Conservation (phyloP, 2,329 filamentous ascomycete genomes). For the Graphiopsis chlorocephala region DNA sequence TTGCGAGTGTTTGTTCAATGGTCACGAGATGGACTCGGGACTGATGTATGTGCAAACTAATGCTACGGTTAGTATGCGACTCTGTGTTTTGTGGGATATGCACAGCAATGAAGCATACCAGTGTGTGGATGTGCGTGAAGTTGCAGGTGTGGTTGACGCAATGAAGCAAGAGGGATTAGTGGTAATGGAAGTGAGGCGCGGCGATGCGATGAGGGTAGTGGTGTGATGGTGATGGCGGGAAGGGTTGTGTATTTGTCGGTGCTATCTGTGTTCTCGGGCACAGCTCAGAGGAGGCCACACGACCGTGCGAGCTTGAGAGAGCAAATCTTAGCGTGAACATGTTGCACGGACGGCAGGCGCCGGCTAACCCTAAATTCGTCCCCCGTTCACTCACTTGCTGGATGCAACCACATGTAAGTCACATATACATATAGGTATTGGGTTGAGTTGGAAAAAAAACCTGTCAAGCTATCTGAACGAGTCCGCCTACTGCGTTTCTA, state of each 20-base stretch:
- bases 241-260: background rate
- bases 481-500: too few relatives aligned
- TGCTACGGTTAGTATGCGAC: constrained; percentile 3
- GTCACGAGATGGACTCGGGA: background rate
- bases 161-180: background rate
- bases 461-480: too few relatives aligned
- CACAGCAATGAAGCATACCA: background rate
- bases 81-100: background rate
- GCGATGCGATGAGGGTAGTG: background rate
- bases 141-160: background rate
- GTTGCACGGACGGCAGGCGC: background rate
- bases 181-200: background rate
- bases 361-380: background rate
- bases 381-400: background rate
- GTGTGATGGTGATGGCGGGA: background rate
- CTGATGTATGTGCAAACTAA: background rate
- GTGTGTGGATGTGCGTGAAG: background rate
- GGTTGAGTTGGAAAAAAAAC: too few relatives aligned
- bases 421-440: too few relatives aligned
- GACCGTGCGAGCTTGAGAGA: background rate
- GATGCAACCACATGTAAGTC: background rate
- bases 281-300: background rate
- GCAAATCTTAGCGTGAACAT: background rate
- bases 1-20: background rate
- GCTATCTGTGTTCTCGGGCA: background rate